Conservation (phyloP, 257 asterid genomes). For the Solanum verrucosum region DNA sequence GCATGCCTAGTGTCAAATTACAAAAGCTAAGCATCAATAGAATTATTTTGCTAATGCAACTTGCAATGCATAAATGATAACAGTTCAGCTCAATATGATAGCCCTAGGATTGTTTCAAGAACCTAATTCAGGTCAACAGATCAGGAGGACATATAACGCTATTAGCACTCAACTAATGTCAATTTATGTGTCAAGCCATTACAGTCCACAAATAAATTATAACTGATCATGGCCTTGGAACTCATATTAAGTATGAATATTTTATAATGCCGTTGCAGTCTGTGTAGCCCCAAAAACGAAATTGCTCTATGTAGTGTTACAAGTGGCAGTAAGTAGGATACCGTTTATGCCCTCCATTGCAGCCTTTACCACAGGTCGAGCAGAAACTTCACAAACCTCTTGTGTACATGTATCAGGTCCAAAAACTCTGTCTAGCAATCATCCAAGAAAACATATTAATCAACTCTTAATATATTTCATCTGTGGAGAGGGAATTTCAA, state of each 20-base stretch:
- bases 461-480: neutral
- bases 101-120: neutral
- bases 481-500: neutral
- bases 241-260: neutral
- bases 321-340: constrained; percentile 18
- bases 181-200: neutral
- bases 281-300: neutral
- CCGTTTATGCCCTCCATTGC: constrained; percentile 99
- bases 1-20: constrained; percentile 11
- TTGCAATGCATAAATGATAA: neutral
- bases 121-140: neutral
- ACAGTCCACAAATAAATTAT: neutral
- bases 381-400: constrained; percentile 94
- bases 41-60: neutral
- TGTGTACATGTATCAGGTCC: constrained; percentile 69
- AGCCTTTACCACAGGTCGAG: constrained; percentile 89
- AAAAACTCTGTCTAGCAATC: constrained; percentile 70
- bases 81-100: neutral
- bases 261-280: neutral
- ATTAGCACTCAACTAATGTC: neutral
- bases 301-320: neutral
- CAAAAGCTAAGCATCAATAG: neutral
- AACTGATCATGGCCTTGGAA: neutral
- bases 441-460: neutral
- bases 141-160: neutral